phyloP scores from a whole-genome alignment of 2,329 filamentous ascomycete genomes.

The Colletotrichum ledebouriae region DNA sequence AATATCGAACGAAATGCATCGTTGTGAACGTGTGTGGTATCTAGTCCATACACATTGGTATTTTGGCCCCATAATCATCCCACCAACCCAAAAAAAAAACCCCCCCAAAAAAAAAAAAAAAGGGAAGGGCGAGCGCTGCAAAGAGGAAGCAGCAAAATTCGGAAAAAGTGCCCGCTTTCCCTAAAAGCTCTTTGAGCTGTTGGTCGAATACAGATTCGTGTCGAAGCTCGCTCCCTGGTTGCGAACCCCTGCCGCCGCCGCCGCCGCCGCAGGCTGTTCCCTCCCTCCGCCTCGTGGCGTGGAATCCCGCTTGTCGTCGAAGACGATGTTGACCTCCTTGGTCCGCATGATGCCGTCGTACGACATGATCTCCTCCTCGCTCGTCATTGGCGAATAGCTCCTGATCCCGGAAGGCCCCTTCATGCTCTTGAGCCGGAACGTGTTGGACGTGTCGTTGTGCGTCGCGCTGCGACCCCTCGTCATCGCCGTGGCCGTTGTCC shows the following conservation, averaged over 20 bases:
- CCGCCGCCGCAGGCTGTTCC: neutral
- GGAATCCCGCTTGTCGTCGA: conserved; percentile 27
- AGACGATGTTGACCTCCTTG: conserved; percentile 32
- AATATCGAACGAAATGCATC: neutral
- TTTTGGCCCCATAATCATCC: neutral
- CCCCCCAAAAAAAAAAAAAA: too few relatives aligned
- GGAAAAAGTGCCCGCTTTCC: conserved; percentile 8
- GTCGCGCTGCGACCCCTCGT: conserved; percentile 6
- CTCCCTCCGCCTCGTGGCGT: conserved; percentile 3
- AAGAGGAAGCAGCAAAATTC: neutral
- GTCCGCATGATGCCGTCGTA: conserved; percentile 54
- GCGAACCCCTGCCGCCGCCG: neutral
- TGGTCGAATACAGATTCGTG: conserved; percentile 24
- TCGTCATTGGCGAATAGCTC: conserved; percentile 51
- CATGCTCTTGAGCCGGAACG: conserved; percentile 42
- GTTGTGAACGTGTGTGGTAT: neutral
- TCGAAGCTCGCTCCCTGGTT: conserved; percentile 9
- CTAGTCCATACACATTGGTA: conserved; percentile 11
- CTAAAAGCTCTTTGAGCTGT: conserved; percentile 24
- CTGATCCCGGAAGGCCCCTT: conserved; percentile 53
- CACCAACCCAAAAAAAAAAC: too few relatives aligned
- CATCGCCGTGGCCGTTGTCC: conserved; percentile 24
- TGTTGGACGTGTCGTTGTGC: conserved; percentile 1
- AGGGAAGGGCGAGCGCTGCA: too few relatives aligned
- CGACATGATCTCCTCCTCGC: conserved; percentile 58